Percentiles rank a stretch among this genome's conserved stretches.
Evolutionary conservation across 805 yeast genomes (phyloP).

Genomic region (Blastobotrys terrestris): DNA sequence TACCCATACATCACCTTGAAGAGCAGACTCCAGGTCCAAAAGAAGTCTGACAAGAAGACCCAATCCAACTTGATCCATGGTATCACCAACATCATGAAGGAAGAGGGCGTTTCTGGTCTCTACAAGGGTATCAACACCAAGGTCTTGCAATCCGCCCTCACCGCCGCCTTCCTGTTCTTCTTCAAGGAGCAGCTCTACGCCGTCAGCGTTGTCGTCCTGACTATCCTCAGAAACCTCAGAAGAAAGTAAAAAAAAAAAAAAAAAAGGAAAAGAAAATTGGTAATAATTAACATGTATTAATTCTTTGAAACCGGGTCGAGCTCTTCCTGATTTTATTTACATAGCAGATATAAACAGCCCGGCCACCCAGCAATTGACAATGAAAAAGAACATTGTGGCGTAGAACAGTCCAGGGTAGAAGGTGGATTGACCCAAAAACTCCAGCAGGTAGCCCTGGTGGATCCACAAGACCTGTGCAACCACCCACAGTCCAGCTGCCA

Average conservation of each 20-base stretch:
- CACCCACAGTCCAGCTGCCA: slow-evolving; percentile 54
- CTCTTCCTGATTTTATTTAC: slow-evolving; percentile 4
- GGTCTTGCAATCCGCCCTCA: slow-evolving; percentile 73
- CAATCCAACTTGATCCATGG: slow-evolving; percentile 26
- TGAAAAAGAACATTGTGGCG: slow-evolving; percentile 53
- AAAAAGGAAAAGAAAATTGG: too few species aligned
- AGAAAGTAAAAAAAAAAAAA: too few species aligned
- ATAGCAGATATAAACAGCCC: slow-evolving; percentile 49
- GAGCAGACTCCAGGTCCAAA: slow-evolving; percentile 75
- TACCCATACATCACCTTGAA: slow-evolving; percentile 88
- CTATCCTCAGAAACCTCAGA: slow-evolving; percentile 30
- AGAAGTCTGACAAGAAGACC: slow-evolving; percentile 25
- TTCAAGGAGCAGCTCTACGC: slow-evolving; percentile 80
- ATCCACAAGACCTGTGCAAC: slow-evolving; percentile 73
- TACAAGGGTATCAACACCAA: slow-evolving; percentile 80
- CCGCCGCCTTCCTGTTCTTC: slow-evolving; percentile 85
- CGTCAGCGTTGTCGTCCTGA: slow-evolving; percentile 50
- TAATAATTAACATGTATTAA: too few species aligned
- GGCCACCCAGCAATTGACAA: slow-evolving; percentile 54
- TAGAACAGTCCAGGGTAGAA: slow-evolving; percentile 54
- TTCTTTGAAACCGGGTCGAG: too few species aligned
- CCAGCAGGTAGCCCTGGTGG: slow-evolving; percentile 67
- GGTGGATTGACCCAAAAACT: slow-evolving; percentile 65
- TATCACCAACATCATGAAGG: slow-evolving; percentile 50
- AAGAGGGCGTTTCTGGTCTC: slow-evolving; percentile 71